A percentile compares a stretch with the other conserved stretches of the same genome.
Evolutionary conservation across 2,329 filamentous ascomycete species (phyloP).

Genomic region (Curvularia verruculosa): DNA sequence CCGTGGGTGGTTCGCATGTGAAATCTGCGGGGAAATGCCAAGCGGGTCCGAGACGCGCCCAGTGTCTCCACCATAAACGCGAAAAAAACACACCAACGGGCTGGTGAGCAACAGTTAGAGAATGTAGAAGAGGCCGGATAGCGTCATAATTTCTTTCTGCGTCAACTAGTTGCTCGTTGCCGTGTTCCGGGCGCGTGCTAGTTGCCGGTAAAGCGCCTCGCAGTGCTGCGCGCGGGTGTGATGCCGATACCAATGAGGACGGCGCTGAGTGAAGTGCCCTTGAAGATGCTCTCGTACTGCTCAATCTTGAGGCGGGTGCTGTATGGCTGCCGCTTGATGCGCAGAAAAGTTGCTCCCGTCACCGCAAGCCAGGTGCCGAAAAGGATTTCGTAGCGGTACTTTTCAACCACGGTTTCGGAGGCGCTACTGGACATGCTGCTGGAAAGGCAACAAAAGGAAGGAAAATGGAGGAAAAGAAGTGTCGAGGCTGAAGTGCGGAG

Average conservation of each 20-base stretch:
- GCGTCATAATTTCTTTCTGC: neutral
- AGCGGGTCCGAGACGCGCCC: slow-evolving; percentile 4
- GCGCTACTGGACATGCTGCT: slow-evolving; percentile 23
- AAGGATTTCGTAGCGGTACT: slow-evolving; percentile 42
- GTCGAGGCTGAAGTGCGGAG: neutral
- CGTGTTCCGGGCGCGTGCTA: slow-evolving; percentile 3
- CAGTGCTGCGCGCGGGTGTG: slow-evolving; percentile 26
- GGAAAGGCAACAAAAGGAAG: neutral
- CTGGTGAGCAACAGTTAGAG: neutral
- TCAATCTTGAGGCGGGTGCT: slow-evolving; percentile 41
- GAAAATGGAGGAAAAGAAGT: slow-evolving; percentile 1
- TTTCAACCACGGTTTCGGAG: slow-evolving; percentile 25
- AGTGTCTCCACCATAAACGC: neutral
- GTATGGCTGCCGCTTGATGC: slow-evolving; percentile 45
- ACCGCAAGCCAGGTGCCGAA: slow-evolving; percentile 36
- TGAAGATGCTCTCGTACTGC: slow-evolving; percentile 49
- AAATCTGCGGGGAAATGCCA: slow-evolving; percentile 24
- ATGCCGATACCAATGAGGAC: slow-evolving; percentile 36
- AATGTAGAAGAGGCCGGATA: neutral
- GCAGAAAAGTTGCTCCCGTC: slow-evolving; percentile 43
- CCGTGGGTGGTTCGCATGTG: slow-evolving; percentile 23
- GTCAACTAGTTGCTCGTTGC: neutral
- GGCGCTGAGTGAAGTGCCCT: slow-evolving; percentile 41
- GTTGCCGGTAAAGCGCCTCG: slow-evolving; percentile 23
- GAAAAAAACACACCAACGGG: neutral